Evolutionary conservation across 1,139 yeast species (phyloP).

Genomic region (Saccharomyces hybrid): DNA sequence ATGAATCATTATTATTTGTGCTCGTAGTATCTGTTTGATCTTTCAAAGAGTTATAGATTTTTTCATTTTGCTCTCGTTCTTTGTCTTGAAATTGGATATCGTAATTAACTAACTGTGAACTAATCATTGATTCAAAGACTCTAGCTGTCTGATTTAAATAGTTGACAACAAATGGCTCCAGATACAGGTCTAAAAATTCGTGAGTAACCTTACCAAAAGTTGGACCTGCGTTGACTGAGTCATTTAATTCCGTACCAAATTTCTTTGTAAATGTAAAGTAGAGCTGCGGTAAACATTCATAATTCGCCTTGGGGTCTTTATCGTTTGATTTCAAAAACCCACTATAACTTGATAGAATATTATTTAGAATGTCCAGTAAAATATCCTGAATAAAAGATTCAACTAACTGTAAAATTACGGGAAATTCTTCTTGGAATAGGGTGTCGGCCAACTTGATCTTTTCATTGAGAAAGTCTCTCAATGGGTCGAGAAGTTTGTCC

Average conservation of each 20-base stretch:
- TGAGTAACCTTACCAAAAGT: conserved; percentile 24
- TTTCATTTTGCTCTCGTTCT: conserved; percentile 23
- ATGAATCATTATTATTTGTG: conserved; percentile 10
- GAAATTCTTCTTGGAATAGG: conserved; percentile 33
- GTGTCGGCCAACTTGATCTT: conserved; percentile 32
- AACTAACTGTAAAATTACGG: conserved; percentile 32
- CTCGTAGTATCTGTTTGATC: conserved; percentile 14
- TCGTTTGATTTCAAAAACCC: conserved; percentile 10
- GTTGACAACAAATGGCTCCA: conserved; percentile 34
- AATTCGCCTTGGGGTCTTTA: conserved; percentile 14
- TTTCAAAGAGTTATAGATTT: conserved; percentile 19
- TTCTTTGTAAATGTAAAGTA: conserved; percentile 22
- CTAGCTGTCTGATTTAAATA: conserved; percentile 38
- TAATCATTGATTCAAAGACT: conserved; percentile 31
- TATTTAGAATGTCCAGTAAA: conserved; percentile 32
- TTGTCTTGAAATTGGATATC: conserved; percentile 28
- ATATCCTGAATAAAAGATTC: conserved; percentile 47
- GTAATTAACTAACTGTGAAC: conserved; percentile 33
- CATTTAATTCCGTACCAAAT: conserved; percentile 24
- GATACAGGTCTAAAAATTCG: conserved; percentile 32
- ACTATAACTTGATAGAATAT: conserved; percentile 4
- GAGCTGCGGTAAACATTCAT: conserved; percentile 24
- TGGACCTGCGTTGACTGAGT: conserved; percentile 31
- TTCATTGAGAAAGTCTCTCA: conserved; percentile 21
- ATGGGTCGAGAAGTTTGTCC: conserved; percentile 14